Evolutionary conservation across 1,284 basidiomycete species (phyloP).

Genomic region (Trichosporon inkin): DNA sequence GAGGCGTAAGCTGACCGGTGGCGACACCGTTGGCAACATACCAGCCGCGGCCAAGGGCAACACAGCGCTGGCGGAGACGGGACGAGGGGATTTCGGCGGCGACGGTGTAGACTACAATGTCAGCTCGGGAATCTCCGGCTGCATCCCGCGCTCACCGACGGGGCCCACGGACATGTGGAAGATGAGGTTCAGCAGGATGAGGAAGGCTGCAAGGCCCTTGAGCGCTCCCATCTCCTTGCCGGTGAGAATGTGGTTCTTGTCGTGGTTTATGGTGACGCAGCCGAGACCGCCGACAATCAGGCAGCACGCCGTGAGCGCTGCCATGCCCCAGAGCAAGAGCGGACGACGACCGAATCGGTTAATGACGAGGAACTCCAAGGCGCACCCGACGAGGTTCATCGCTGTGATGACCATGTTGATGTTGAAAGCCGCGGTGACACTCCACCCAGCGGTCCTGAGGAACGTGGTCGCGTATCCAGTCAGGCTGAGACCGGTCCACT

Average conservation of each 20-base stretch:
- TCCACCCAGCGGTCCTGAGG: constrained; percentile 38
- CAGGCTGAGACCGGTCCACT: constrained; percentile 24
- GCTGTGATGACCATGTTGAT: constrained; percentile 28
- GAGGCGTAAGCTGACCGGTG: constrained; percentile 39
- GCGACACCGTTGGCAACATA: constrained; percentile 51
- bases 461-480: constrained; percentile 18
- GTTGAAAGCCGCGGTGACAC: constrained; percentile 26
- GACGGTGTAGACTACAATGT: constrained; percentile 16
- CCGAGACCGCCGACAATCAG: constrained; percentile 31
- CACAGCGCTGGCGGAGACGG: constrained; percentile 48
- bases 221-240: constrained; percentile 17
- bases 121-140: too few relatives aligned
- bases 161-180: constrained; percentile 32
- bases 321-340: constrained; percentile 51
- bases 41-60: constrained; percentile 51
- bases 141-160: constrained; percentile 14
- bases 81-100: constrained; percentile 23
- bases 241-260: neutral
- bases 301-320: constrained; percentile 44
- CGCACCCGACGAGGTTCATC: constrained; percentile 40
- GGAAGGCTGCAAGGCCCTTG: constrained; percentile 29
- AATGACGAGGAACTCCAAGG: constrained; percentile 34
- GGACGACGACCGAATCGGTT: constrained; percentile 46
- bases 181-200: constrained; percentile 29
- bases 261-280: constrained; percentile 25